A percentile compares a stretch with the other conserved stretches of the same genome.
Conservation (phyloP, 768 basidiomycete genomes). For the Lepiota brunneoincarnata region DNA sequence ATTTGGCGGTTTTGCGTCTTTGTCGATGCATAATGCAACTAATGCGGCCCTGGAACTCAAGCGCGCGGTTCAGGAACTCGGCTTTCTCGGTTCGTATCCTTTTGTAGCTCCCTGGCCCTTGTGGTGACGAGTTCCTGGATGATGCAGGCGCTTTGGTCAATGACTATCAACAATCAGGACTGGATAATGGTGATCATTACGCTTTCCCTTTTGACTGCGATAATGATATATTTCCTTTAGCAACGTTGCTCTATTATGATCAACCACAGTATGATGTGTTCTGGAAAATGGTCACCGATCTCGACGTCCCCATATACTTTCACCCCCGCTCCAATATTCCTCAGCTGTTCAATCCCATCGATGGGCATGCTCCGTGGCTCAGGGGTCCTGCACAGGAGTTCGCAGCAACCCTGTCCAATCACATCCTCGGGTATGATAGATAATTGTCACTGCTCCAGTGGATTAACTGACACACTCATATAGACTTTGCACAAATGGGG, state of each 20-base stretch:
- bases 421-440: conserved; percentile 30
- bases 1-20: conserved; percentile 39
- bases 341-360: conserved; percentile 21
- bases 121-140: not conserved
- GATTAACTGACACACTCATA: not conserved
- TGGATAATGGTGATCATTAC: conserved; percentile 29
- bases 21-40: conserved; percentile 45
- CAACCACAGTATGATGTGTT: conserved; percentile 34
- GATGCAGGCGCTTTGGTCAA: conserved; percentile 35
- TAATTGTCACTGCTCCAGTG: too few species aligned
- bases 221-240: conserved; percentile 12
- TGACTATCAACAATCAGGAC: conserved; percentile 42
- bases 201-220: not conserved
- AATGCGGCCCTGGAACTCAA: conserved; percentile 37
- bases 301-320: conserved; percentile 37
- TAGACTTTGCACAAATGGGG: conserved; percentile 34
- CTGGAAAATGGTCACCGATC: conserved; percentile 32
- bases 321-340: conserved; percentile 31
- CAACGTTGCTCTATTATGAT: conserved; percentile 33
- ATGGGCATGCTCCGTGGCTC: conserved; percentile 30
- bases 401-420: conserved; percentile 32
- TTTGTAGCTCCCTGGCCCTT: not conserved
- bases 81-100: conserved; percentile 30
- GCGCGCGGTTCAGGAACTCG: conserved; percentile 36
- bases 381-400: conserved; percentile 32